phyloP scores from a whole-genome alignment of 2,329 filamentous ascomycete genomes.

The Lachnellula subtilissima region DNA sequence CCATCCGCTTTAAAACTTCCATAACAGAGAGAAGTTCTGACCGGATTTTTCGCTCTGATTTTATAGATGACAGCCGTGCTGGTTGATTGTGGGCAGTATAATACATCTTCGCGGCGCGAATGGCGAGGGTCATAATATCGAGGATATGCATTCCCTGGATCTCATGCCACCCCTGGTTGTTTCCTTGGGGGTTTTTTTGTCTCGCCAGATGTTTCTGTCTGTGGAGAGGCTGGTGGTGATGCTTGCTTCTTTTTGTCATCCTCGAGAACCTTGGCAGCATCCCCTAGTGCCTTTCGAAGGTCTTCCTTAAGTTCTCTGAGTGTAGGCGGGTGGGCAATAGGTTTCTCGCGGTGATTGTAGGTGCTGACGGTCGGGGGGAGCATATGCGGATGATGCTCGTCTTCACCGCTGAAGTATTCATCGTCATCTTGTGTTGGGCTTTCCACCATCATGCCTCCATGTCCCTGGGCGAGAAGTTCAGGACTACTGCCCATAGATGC shows the following conservation, averaged over 20 bases:
- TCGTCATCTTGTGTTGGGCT: constrained; percentile 37
- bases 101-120: constrained; percentile 90
- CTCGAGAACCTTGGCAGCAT: constrained; percentile 63
- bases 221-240: constrained; percentile 15
- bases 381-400: constrained; percentile 68
- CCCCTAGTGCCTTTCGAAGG: constrained; percentile 61
- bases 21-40: constrained; percentile 80
- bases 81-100: constrained; percentile 90
- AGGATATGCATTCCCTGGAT: constrained; percentile 88
- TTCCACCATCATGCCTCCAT: constrained; percentile 33
- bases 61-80: constrained; percentile 78
- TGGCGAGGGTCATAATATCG: constrained; percentile 91
- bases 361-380: constrained; percentile 96
- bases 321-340: constrained; percentile 78
- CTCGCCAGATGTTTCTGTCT: constrained; percentile 5
- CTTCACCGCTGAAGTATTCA: constrained; percentile 46
- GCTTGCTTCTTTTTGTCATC: constrained; percentile 43
- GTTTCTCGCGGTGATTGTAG: constrained; percentile 80
- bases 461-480: constrained; percentile 40
- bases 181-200: constrained; percentile 26
- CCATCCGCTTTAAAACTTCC: constrained; percentile 89
- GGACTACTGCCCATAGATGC: constrained; percentile 56
- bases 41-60: constrained; percentile 79
- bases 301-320: constrained; percentile 71
- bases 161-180: constrained; percentile 66